Evolutionary conservation across 805 yeast genomes (phyloP).

Genomic region (Schwanniomyces pseudopolymorphus): DNA sequence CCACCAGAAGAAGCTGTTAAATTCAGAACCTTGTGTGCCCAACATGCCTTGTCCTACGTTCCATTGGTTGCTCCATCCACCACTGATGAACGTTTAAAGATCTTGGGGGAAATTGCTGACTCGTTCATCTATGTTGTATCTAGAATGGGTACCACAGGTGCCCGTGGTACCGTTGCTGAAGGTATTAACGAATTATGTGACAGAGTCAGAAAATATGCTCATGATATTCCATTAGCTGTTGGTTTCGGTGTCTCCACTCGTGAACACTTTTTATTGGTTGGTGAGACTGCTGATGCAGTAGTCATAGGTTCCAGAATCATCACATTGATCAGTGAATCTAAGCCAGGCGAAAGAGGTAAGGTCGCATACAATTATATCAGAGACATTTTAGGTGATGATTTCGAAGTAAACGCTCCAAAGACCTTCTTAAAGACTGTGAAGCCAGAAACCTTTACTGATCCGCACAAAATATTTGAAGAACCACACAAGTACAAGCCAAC

Average conservation of each 20-base stretch:
- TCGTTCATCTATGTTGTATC: constrained; percentile 96
- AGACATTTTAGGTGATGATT: constrained; percentile 64
- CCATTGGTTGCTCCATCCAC: constrained; percentile 98
- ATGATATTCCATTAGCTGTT: constrained; percentile 73
- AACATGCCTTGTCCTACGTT: constrained; percentile 73
- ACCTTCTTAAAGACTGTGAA: constrained; percentile 21
- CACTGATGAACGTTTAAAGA: constrained; percentile 79
- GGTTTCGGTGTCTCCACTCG: constrained; percentile 97
- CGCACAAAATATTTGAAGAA: constrained; percentile 48
- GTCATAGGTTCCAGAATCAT: constrained; percentile 91
- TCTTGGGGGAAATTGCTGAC: constrained; percentile 84
- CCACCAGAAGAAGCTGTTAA: constrained; percentile 97
- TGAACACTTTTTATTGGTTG: constrained; percentile 82
- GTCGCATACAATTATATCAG: constrained; percentile 67
- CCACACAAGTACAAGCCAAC: constrained; percentile 67
- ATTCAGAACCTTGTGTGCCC: constrained; percentile 71
- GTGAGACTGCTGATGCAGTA: constrained; percentile 86
- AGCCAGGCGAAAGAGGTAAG: constrained; percentile 57
- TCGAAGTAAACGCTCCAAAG: constrained; percentile 26
- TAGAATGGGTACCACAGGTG: constrained; percentile 98
- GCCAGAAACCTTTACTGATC: constrained; percentile 24
- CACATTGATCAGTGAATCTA: constrained; percentile 63
- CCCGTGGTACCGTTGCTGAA: constrained; percentile 59
- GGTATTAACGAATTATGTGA: constrained; percentile 67
- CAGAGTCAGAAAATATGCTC: constrained; percentile 74